Evolutionary conservation across 2,329 filamentous ascomycete genomes (phyloP), one percentile per base, ranked within the genome.

Genomic region (Fusarium compactum): DNA sequence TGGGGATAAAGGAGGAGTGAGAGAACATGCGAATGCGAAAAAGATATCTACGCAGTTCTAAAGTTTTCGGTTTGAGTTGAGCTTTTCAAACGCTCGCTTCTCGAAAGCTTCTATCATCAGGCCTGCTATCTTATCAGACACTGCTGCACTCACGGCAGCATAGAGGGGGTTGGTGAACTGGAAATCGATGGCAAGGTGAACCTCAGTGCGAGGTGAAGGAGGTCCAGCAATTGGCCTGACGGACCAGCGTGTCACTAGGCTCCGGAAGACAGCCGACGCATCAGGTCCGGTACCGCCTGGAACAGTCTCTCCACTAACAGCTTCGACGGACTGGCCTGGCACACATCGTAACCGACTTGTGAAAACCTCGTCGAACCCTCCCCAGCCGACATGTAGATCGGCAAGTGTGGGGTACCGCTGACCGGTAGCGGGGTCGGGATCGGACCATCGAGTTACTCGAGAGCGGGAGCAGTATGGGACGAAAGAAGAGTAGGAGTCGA

Each of bases 101-200:
- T 98, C 95, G 83, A 99, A 99, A 2, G 96, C 95, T 79, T 93
- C 90, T 71, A 98, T 92, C 94, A 99, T 97, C 70, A 92, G 85
- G 6, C 89, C 90, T 2, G 94, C 95, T 69, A 98, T 90, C 81
- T 93, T 94, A 32, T 93, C 91, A 70, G 94, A 93, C 25, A 96
- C 90, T 34, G 92, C 91, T 40, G 90, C 87, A 78, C 95, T 96
- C 77, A 98, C 84, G 22, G 92, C 89, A 44, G 90, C 91, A 82
- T 98, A 97, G 60, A 97, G 79, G n/a, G 95, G 93, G 80, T 95
- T 98, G 73, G 89, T 86, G 78, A 99, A 98, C 79, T 91, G 89
- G 79, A 95, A 98, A 68, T 90, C 87, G 73, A 99, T 91, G 60
- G 86, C 85, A 72, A 99, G 82, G 73, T 88, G 85, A 16, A 98